These are phyloP conservation scores for Cutaneotrichosporon sp. DNA, from an alignment of 1,284 basidiomycete species.

Conservation along the genomic window DNA sequence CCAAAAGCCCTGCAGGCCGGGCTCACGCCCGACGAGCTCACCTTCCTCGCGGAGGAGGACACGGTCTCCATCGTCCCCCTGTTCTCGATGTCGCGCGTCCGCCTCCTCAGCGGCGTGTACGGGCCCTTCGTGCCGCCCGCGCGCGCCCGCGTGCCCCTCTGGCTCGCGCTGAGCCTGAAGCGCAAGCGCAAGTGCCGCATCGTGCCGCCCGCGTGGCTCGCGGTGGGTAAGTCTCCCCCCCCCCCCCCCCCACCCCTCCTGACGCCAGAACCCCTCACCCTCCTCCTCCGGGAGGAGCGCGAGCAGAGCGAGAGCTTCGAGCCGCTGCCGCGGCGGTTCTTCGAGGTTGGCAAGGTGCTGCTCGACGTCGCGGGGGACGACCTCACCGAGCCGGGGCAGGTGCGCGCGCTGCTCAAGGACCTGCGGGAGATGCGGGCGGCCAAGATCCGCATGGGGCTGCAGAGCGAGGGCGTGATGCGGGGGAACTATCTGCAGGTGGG, in stretches of 20 bases:
- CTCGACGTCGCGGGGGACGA: conserved; percentile 90
- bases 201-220: conserved; percentile 84
- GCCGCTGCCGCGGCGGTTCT: conserved; percentile 77
- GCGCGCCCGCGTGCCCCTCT: conserved; percentile 80
- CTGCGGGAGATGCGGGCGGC: conserved; percentile 91
- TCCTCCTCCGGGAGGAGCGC: conserved; percentile 69
- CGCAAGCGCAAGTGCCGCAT: conserved; percentile 91
- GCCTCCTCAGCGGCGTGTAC: conserved; percentile 86
- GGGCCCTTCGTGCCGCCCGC: conserved; percentile 89
- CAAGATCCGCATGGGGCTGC: conserved; percentile 85
- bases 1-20: conserved; percentile 51
- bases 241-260: neutral
- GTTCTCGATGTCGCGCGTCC: conserved; percentile 82
- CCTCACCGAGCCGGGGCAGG: conserved; percentile 73
- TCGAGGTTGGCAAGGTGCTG: conserved; percentile 84
- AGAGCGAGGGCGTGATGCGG: conserved; percentile 61
- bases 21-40: conserved; percentile 66
- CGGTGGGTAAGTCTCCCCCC: conserved; percentile 63
- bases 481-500: conserved; percentile 67
- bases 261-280: conserved; percentile 71
- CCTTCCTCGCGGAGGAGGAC: conserved; percentile 80
- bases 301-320: conserved; percentile 68
- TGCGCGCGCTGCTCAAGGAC: conserved; percentile 86
- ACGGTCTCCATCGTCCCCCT: conserved; percentile 78
- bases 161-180: conserved; percentile 93